Base-by-base conservation (phyloP, 108 stramenopile genomes). In the Nannochloropsis granulata region DNA sequence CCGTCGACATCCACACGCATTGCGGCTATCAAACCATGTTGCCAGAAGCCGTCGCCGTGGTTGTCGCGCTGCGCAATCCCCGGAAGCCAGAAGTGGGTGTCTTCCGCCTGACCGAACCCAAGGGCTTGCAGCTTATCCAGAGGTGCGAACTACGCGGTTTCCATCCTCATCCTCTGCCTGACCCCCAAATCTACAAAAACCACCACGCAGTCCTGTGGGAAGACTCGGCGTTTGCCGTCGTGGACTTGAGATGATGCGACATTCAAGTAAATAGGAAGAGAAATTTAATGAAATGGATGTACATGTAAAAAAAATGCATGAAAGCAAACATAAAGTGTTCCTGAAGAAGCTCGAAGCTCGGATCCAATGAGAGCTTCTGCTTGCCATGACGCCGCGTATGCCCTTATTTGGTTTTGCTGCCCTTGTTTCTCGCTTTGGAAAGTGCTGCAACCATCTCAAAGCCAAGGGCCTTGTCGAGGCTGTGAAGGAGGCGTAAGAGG, bases 1-100 rank as follows among this genome's bases (percentile, higher is more conserved):
- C 85, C 25, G 85, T 86, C n/a, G 87, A 88, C 83, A 13, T 88
- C 23, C 85, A 86, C 82, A 88, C 87, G 26, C 87, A 88, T 82
- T 44, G 78, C 44, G 87, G 85, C 83, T 88, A 83, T 56, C 87
- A 88, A 86, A 43, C 80, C 21, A 86, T 88, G 87, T 83, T 88
- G 13, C 87, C 87, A 24, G 87, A 88, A 78, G 87, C 87, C 23
- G 86, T 88, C 26, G 85, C 87, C 43, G 79, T 86, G 13, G 87
- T 88, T 21, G 84, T 83, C 34, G 87, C 87, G 24, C 85, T 86
- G 8, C 8, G n/a, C 44, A 86, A 88, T 78, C 26, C 84, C 25
- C 44, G 24, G 44, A 86, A 82, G 79, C 82, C 79, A 81, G 78
- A 43, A 16, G 86, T 86, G 12, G 86, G 86, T 24, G 86, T 86